Percentiles rank a stretch among this genome's conserved stretches.
These are phyloP conservation scores for Wickerhamiella bombiphila DNA, from an alignment of 805 yeast genomes.

Conservation along the genomic window DNA sequence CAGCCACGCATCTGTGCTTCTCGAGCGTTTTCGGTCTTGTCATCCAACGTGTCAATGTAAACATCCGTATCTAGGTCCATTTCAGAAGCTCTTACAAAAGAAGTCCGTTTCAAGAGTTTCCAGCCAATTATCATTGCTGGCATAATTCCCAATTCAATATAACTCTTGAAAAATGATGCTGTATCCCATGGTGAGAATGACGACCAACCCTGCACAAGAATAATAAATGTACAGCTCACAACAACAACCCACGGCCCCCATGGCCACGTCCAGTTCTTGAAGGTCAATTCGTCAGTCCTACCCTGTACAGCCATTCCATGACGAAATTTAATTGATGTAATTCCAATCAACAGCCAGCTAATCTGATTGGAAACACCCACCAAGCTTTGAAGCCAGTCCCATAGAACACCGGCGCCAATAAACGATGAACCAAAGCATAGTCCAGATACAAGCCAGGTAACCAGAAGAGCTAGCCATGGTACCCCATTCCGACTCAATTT, in stretches of 20 bases:
- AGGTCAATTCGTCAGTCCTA: conserved; percentile 29
- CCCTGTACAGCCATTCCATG: conserved; percentile 29
- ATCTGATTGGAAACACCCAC: conserved; percentile 53
- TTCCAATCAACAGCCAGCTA: conserved; percentile 45
- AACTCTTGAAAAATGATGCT: conserved; percentile 48
- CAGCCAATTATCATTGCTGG: conserved; percentile 40
- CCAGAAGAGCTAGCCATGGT: conserved; percentile 34
- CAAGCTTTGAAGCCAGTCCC: conserved; percentile 39
- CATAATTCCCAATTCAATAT: conserved; percentile 47
- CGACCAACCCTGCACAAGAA: conserved; percentile 50
- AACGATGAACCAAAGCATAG: conserved; percentile 45
- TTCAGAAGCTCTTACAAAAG: conserved; percentile 50
- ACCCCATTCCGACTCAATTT: conserved; percentile 34
- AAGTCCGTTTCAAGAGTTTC: conserved; percentile 47
- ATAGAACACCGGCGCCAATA: conserved; percentile 38
- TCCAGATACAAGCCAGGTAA: conserved; percentile 42
- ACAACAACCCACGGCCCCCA: conserved; percentile 36
- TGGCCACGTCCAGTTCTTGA: conserved; percentile 39
- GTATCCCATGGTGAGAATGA: conserved; percentile 52
- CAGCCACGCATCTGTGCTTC: conserved; percentile 31
- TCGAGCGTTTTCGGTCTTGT: conserved; percentile 27
- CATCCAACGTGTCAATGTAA: conserved; percentile 38
- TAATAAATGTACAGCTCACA: conserved; percentile 32
- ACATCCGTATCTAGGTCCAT: conserved; percentile 73
- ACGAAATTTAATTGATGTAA: conserved; percentile 42